Conservation (phyloP, 352 stramenopile genomes). For the Pythium folliculosum region DNA sequence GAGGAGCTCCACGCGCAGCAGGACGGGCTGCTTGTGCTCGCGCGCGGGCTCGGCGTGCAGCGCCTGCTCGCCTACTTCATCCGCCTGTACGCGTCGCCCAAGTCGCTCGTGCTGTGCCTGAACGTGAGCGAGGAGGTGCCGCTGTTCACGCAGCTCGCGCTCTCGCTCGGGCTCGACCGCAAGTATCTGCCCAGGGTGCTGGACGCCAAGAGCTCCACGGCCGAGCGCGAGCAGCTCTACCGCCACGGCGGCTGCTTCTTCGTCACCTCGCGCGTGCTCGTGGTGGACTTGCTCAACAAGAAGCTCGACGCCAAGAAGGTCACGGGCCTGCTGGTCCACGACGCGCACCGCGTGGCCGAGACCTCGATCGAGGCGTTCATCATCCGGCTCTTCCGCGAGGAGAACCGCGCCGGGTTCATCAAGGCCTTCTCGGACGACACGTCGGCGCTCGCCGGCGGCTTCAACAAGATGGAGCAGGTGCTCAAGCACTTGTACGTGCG, state of each 20-base stretch:
- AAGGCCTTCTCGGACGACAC: slow-evolving; percentile 97
- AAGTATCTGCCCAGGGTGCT: slow-evolving; percentile 88
- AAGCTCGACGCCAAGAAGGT: slow-evolving; percentile 76
- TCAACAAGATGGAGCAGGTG: slow-evolving; percentile 95
- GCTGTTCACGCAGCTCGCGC: slow-evolving; percentile 72
- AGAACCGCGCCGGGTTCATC: slow-evolving; percentile 92
- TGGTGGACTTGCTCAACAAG: slow-evolving; percentile 95
- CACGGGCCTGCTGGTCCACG: slow-evolving; percentile 92
- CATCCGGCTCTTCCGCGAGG: slow-evolving; percentile 91
- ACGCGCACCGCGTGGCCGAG: slow-evolving; percentile 93
- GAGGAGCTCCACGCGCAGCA: slow-evolving; percentile 59
- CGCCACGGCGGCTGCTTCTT: slow-evolving; percentile 91
- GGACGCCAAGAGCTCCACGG: slow-evolving; percentile 69
- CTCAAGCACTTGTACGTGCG: slow-evolving; percentile 94
- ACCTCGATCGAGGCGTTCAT: slow-evolving; percentile 98
- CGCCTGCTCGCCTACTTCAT: slow-evolving; percentile 90
- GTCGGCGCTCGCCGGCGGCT: slow-evolving; percentile 88
- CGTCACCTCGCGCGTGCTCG: slow-evolving; percentile 96
- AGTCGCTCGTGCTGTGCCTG: slow-evolving; percentile 91
- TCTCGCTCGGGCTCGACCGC: slow-evolving; percentile 87
- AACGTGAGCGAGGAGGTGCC: slow-evolving; percentile 90
- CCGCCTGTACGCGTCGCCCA: slow-evolving; percentile 86
- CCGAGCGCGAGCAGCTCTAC: slow-evolving; percentile 90
- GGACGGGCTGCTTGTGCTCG: slow-evolving; percentile 94
- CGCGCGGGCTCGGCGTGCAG: slow-evolving; percentile 87